These are phyloP conservation scores for Phytophthora foliorum DNA, from an alignment of 352 stramenopile species.

Conservation along the genomic window DNA sequence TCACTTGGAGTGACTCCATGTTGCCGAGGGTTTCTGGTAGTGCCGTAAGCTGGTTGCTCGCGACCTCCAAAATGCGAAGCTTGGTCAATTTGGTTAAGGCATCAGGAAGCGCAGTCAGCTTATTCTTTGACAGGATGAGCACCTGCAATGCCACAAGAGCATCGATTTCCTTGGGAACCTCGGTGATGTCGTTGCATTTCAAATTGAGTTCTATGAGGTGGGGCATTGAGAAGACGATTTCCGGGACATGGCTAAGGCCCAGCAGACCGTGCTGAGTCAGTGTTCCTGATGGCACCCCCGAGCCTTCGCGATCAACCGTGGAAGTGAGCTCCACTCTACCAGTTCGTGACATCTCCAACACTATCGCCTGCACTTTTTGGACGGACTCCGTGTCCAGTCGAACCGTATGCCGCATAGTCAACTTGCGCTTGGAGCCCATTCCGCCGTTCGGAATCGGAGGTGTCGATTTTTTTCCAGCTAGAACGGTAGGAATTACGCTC, in stretches of 20 bases:
- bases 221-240: conserved; percentile 65
- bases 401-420: conserved; percentile 49
- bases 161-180: conserved; percentile 68
- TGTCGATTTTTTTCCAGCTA: conserved; percentile 3
- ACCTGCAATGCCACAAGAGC: conserved; percentile 53
- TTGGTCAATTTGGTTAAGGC: conserved; percentile 58
- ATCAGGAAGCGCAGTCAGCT: conserved; percentile 55
- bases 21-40: conserved; percentile 61
- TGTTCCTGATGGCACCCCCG: conserved; percentile 48
- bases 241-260: conserved; percentile 58
- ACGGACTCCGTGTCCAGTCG: conserved; percentile 38
- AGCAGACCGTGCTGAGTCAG: conserved; percentile 63
- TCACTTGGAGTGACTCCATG: conserved; percentile 59
- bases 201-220: conserved; percentile 73
- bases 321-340: conserved; percentile 75
- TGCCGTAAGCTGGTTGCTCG: conserved; percentile 63
- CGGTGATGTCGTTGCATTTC: conserved; percentile 70
- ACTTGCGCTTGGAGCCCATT: conserved; percentile 40
- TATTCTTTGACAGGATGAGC: conserved; percentile 74
- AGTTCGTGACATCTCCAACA: conserved; percentile 60
- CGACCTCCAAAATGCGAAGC: conserved; percentile 60
- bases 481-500: conserved; percentile 18
- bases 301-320: conserved; percentile 50
- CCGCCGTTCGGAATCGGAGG: conserved; percentile 4
- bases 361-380: conserved; percentile 49